These are phyloP conservation scores for Mortierella sp. DNA, from an alignment of 371 early-diverging fungal genomes.

Conservation along the genomic window DNA sequence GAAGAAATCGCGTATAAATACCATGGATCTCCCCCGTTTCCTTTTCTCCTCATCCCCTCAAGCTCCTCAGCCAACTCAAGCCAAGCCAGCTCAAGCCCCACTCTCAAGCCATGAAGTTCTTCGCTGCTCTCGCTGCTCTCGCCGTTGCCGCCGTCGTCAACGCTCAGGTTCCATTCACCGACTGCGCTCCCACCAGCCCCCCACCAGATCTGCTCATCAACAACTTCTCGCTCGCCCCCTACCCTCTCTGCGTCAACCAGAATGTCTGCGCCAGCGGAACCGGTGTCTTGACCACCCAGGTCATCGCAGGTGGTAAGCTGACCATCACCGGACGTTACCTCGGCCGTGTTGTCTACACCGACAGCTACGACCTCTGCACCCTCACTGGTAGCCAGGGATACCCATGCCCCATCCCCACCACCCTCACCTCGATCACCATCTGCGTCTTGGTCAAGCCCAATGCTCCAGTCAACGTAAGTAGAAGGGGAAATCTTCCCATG, in stretches of 20 bases:
- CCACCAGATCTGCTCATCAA: too few species aligned
- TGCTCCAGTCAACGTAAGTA: too few species aligned
- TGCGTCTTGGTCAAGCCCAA: slow-evolving; percentile 23
- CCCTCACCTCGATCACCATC: slow-evolving; percentile 11
- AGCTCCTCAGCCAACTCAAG: not conserved
- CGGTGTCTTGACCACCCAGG: slow-evolving; percentile 9
- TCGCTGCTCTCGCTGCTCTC: too few species aligned
- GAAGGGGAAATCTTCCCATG: too few species aligned
- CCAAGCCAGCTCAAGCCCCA: too few species aligned
- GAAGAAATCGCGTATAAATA: too few species aligned
- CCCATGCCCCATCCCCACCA: slow-evolving; percentile 19
- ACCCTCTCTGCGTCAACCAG: slow-evolving; percentile 39
- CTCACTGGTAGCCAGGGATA: slow-evolving; percentile 5
- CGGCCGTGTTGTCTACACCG: slow-evolving; percentile 31
- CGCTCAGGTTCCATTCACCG: too few species aligned
- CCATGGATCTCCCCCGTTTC: not conserved
- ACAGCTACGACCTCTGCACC: slow-evolving; percentile 21
- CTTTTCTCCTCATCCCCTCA: slow-evolving; percentile 1
- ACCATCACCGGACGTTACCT: slow-evolving; percentile 18
- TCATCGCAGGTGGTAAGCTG: slow-evolving; percentile 4
- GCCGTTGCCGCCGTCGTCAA: too few species aligned
- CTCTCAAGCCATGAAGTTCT: too few species aligned
- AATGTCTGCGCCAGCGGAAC: slow-evolving; percentile 23
- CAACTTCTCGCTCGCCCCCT: slow-evolving; percentile 15
- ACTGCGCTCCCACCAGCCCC: too few species aligned